phyloP scores from a whole-genome alignment of 176 grass and related monocot species.

The Musa schizocarpa region DNA sequence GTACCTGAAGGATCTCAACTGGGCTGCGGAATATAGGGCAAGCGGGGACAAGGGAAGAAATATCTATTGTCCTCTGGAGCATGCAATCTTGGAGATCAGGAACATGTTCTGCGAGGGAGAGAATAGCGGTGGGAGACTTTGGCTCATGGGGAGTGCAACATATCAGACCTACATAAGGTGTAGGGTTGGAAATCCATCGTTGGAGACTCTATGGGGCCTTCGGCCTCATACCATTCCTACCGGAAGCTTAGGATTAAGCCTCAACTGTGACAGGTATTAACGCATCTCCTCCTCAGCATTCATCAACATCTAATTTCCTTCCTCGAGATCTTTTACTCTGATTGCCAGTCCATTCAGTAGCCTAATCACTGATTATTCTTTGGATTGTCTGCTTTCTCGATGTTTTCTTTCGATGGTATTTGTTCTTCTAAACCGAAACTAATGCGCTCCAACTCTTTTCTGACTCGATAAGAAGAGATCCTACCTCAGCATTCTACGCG shows the following conservation, averaged over 20 bases:
- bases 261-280: constrained; percentile 19
- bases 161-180: constrained; percentile 45
- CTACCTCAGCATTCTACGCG: background rate
- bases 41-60: background rate
- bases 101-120: constrained; percentile 28
- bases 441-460: background rate
- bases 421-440: background rate
- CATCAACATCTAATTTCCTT: too few species aligned
- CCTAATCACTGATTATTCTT: background rate
- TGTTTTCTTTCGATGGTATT: background rate
- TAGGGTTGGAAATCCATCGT: constrained; percentile 42
- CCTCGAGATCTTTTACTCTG: background rate
- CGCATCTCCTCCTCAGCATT: background rate
- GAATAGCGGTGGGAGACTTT: constrained; percentile 26
- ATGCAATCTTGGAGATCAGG: constrained; percentile 67
- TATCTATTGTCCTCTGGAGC: constrained; percentile 69
- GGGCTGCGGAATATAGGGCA: constrained; percentile 45
- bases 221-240: constrained; percentile 38
- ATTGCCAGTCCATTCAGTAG: background rate
- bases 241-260: constrained; percentile 33
- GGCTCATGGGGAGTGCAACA: constrained; percentile 57
- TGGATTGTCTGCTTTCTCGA: background rate
- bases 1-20: constrained; percentile 62
- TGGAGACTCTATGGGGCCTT: constrained; percentile 57
- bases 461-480: too few species aligned